These are phyloP conservation scores for Terfezia boudieri DNA, from an alignment of 495 filamentous ascomycete species.

Conservation along the genomic window DNA sequence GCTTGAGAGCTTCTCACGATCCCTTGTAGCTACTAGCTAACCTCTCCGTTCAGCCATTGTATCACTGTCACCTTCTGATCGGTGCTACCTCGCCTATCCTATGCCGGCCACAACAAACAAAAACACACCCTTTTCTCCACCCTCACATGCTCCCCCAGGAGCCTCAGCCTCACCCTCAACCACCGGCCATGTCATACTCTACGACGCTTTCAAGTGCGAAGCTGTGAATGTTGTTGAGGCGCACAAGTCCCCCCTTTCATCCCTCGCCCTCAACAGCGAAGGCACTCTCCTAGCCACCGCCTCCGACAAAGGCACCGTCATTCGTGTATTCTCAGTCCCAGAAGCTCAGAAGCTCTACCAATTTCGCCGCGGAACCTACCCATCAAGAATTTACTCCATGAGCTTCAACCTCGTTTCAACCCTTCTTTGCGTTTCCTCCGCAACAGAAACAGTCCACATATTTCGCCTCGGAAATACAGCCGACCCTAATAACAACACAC, in stretches of 20 bases:
- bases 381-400: conserved; percentile 91
- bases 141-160: conserved; percentile 61
- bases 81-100: conserved; percentile 84
- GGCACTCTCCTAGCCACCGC: conserved; percentile 87
- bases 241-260: conserved; percentile 77
- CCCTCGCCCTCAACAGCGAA: conserved; percentile 72
- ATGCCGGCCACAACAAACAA: conserved; percentile 45
- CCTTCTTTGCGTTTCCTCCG: conserved; percentile 82
- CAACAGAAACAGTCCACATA: conserved; percentile 91
- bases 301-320: conserved; percentile 92
- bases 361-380: conserved; percentile 84
- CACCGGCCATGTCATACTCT: conserved; percentile 80
- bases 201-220: conserved; percentile 66
- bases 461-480: conserved; percentile 39
- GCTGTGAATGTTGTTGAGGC: conserved; percentile 86
- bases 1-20: background rate
- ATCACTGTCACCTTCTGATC: conserved; percentile 80
- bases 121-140: conserved; percentile 37
- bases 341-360: conserved; percentile 79
- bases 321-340: conserved; percentile 81
- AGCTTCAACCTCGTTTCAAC: conserved; percentile 93
- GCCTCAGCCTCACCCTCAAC: conserved; percentile 55
- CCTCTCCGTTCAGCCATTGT: conserved; percentile 44
- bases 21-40: conserved; percentile 1
- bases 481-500: background rate